These are phyloP conservation scores for Fusarium cicatricum DNA, from an alignment of 2,329 filamentous ascomycete genomes.

Conservation along the genomic window DNA sequence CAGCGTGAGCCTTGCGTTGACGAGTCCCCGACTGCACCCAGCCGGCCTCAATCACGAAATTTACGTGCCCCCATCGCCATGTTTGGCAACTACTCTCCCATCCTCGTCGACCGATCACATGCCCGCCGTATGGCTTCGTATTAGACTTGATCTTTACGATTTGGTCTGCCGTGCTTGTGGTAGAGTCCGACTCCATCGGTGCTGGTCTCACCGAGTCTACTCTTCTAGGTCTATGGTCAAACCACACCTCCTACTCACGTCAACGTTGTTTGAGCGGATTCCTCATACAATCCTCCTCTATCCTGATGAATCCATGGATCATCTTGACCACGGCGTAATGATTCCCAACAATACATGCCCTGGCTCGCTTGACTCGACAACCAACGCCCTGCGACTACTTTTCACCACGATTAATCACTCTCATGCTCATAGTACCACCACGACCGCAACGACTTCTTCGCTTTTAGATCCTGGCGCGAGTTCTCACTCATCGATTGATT, in stretches of 20 bases:
- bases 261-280: constrained; percentile 24
- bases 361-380: constrained; percentile 12
- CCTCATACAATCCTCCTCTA: constrained; percentile 14
- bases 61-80: constrained; percentile 50
- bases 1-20: constrained; percentile 67
- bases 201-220: constrained; percentile 41
- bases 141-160: constrained; percentile 49
- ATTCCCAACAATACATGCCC: constrained; percentile 24
- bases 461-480: constrained; percentile 41
- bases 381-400: constrained; percentile 22
- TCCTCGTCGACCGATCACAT: constrained; percentile 60
- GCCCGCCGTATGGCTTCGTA: constrained; percentile 72
- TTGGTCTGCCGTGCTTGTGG: constrained; percentile 42
- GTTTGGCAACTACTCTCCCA: constrained; percentile 57
- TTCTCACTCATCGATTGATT: constrained; percentile 34
- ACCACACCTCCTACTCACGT: constrained; percentile 23
- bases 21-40: constrained; percentile 67
- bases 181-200: constrained; percentile 34
- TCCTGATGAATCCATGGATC: constrained; percentile 21
- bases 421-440: constrained; percentile 40
- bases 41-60: constrained; percentile 51
- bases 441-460: constrained; percentile 42
- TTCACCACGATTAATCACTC: constrained; percentile 32
- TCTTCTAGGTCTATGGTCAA: constrained; percentile 35
- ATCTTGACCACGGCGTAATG: constrained; percentile 24